phyloP scores from a whole-genome alignment of 768 basidiomycete genomes.

The Tricholoma hemisulphureum region DNA sequence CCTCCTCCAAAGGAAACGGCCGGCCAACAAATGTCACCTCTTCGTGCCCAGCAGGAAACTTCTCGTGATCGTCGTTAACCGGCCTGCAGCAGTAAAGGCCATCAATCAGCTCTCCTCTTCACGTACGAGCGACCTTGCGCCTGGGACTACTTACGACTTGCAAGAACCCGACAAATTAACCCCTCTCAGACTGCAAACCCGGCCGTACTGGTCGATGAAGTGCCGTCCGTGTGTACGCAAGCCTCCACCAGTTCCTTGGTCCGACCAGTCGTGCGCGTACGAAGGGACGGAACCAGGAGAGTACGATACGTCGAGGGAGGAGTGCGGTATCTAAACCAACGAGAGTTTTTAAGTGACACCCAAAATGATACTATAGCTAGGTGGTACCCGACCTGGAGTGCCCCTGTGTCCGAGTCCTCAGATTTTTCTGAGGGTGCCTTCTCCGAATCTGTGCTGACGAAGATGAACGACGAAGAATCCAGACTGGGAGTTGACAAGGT shows the following conservation, averaged over 20 bases:
- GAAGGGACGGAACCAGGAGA: slow-evolving; percentile 45
- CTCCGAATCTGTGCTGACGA: slow-evolving; percentile 34
- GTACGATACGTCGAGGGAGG: slow-evolving; percentile 47
- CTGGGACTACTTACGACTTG: slow-evolving; percentile 80
- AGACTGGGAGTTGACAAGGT: slow-evolving; percentile 32
- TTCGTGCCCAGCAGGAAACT: slow-evolving; percentile 64
- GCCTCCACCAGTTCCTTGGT: slow-evolving; percentile 49
- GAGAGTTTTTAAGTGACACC: neutral
- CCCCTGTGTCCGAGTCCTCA: neutral
- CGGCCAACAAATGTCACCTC: slow-evolving; percentile 82
- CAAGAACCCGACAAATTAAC: slow-evolving; percentile 82
- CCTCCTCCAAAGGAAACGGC: slow-evolving; percentile 89
- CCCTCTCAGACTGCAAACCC: slow-evolving; percentile 79
- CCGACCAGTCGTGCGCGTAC: slow-evolving; percentile 77
- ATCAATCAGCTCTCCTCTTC: slow-evolving; percentile 9
- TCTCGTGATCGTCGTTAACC: slow-evolving; percentile 60
- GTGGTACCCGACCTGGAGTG: slow-evolving; percentile 8
- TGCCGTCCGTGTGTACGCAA: slow-evolving; percentile 69
- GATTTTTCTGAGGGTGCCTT: neutral
- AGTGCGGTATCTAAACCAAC: slow-evolving; percentile 35
- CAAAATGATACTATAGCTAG: neutral
- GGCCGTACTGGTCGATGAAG: slow-evolving; percentile 76
- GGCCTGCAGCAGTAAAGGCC: slow-evolving; percentile 49
- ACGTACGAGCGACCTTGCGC: slow-evolving; percentile 3
- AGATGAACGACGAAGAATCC: slow-evolving; percentile 49